Percentiles rank a stretch among this genome's conserved stretches.
phyloP scores from a whole-genome alignment of 352 stramenopile species.

The Phytophthora meadii region DNA sequence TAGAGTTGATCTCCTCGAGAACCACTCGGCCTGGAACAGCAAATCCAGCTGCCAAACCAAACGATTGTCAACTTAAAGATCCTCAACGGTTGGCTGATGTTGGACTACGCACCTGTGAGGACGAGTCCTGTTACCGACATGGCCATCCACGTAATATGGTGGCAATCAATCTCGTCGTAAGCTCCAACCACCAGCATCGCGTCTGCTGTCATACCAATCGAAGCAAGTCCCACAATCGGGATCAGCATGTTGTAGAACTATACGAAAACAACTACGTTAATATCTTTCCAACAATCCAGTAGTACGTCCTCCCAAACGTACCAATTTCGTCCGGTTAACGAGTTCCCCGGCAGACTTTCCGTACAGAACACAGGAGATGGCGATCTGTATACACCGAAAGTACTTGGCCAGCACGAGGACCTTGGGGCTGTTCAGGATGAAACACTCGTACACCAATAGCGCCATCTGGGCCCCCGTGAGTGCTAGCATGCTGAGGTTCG shows the following conservation, averaged over 20 bases:
- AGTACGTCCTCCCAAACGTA: slow-evolving; percentile 9
- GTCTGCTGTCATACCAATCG: slow-evolving; percentile 64
- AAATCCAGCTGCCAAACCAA: slow-evolving; percentile 53
- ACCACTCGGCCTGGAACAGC: slow-evolving; percentile 63
- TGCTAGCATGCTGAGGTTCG: slow-evolving; percentile 68
- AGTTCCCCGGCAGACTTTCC: slow-evolving; percentile 72
- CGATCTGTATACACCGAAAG: slow-evolving; percentile 71
- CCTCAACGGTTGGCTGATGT: too few relatives aligned
- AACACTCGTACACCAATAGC: slow-evolving; percentile 69
- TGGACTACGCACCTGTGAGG: slow-evolving; percentile 49
- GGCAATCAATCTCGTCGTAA: slow-evolving; percentile 68
- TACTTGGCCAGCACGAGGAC: slow-evolving; percentile 78
- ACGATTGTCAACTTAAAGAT: neutral
- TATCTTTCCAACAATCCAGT: too few relatives aligned
- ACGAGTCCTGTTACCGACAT: slow-evolving; percentile 68
- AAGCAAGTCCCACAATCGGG: slow-evolving; percentile 55
- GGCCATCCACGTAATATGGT: slow-evolving; percentile 71
- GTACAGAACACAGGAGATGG: slow-evolving; percentile 74
- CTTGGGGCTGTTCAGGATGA: slow-evolving; percentile 62
- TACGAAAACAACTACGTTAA: too few relatives aligned
- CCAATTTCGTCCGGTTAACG: slow-evolving; percentile 49
- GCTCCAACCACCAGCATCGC: slow-evolving; percentile 52
- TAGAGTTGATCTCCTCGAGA: slow-evolving; percentile 66
- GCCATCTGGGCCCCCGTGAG: slow-evolving; percentile 71
- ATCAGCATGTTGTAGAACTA: slow-evolving; percentile 64